Percentiles rank a stretch among this genome's conserved stretches.
These are phyloP conservation scores for Pugionium cornutum DNA, from an alignment of 345 rosid species.

Conservation along the genomic window DNA sequence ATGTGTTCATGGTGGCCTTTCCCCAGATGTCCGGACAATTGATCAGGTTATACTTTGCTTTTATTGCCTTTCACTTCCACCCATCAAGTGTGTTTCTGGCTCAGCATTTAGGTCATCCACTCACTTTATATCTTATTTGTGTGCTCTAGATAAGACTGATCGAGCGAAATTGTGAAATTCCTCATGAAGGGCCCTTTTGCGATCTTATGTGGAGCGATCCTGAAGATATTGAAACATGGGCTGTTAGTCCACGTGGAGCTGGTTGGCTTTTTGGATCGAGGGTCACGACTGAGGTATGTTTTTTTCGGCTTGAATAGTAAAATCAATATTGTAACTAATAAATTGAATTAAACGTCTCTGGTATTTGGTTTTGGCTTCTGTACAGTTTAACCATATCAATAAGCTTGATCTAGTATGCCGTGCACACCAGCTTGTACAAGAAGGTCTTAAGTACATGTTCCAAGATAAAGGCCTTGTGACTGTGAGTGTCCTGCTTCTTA, in stretches of 20 bases:
- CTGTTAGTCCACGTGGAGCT: constrained; percentile 99
- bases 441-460: constrained; percentile 99
- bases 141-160: constrained; percentile 75
- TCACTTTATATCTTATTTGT: constrained; percentile 26
- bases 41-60: constrained; percentile 68
- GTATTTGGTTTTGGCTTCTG: constrained; percentile 23
- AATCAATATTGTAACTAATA: constrained; percentile 8
- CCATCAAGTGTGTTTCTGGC: constrained; percentile 2
- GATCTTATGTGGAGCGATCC: constrained; percentile 99
- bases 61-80: constrained; percentile 10
- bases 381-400: constrained; percentile 92
- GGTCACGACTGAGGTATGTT: constrained; percentile 88
- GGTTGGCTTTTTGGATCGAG: constrained; percentile 99
- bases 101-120: constrained; percentile 21
- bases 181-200: constrained; percentile 99
- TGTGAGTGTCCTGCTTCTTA: constrained; percentile 48
- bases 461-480: constrained; percentile 99
- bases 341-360: constrained; percentile 12
- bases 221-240: constrained; percentile 99
- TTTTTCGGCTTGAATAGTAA: not conserved
- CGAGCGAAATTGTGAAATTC: constrained; percentile 97
- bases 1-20: constrained; percentile 99
- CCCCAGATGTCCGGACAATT: constrained; percentile 93
- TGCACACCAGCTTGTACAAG: constrained; percentile 99
- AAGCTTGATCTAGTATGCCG: constrained; percentile 96